Base-by-base conservation (phyloP, 257 asterid genomes). In the Agastache rugosa region DNA sequence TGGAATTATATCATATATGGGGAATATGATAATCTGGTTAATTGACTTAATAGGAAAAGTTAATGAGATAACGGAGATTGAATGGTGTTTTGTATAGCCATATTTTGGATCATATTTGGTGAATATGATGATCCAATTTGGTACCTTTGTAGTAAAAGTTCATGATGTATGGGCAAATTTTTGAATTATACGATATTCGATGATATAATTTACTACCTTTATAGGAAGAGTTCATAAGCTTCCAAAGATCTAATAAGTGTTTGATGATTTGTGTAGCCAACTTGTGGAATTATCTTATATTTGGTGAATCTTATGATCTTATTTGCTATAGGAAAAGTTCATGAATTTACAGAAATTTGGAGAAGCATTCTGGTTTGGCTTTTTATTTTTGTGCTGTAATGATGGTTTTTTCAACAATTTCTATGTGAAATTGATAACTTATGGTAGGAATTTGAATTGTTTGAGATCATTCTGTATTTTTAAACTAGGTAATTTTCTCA, bases 41-140 rank as follows among this genome's bases (percentile, higher is more conserved):
- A 20, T 47, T 48, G 15, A 25, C 45, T 50, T 50, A 35, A 17
- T 48, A 50, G 8, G 37, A 44, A 25, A 71, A 27, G 16, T 6
- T 20, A 48, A 47, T 59, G 66, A 51, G 8, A 23, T 11, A 11
- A 58, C 11, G 10, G 11, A 16, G n/a, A 29, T 23, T 12, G 3
- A 50, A n/a, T 56, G 39, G 35, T 56, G 17, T 56, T 56, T 25
- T 14, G 5, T 27, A 0, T 14, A 6, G 2, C 15, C 7, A 63
- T 17, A 11, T 60, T 61, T 55, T 73, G 77, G 58, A 73, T 39
- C 53, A 48, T 35, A 51, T 63, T 56, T 31, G 25, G 55, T 63
- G 72, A 20, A 20, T 55, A 12, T 58, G 64, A 14, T 27, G 5
- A 4, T 58, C 19, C 27, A 27, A 12, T 14, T 27, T 58, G 16